Base-by-base conservation (phyloP, 148 eudicot genomes). In the Cornus suecica region DNA sequence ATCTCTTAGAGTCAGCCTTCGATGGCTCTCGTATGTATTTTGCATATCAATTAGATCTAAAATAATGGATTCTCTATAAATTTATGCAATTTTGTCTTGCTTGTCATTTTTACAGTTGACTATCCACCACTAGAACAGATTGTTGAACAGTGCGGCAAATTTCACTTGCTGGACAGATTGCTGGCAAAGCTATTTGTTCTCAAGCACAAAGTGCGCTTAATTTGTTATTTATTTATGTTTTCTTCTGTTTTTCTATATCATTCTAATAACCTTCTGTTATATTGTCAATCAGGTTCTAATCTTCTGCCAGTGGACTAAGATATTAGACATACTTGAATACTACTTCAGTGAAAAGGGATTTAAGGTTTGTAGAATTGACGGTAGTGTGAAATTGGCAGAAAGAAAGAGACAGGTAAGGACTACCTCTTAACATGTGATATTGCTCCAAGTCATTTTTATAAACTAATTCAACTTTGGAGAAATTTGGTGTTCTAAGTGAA, bases 251-350 rank as follows among this genome's bases (percentile, higher is more conserved):
- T 65, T 14, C n/a, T 71, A 16, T 6, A 71, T 45, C 45, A 56
- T 80, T 20, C 42, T 66, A 71, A 27, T 62, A 58, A 66, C 81
- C 62, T 15, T 69, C 45, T 45, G 20, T 78, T 71, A 13, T 63
- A 22, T 70, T 68, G 64, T 66, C 60, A 70, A 28, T 51, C 88
- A 96, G 99, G 99, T 93, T 80, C 82, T 96, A 69, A 89, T 96
- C 68, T 96, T 96, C 75, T 93, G 98, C 32, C 99, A 96, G 79
- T 93, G 98, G 99, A 91, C 98, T 26, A 93, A 83, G 82, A 83
- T 96, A 60, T 81, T 96, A 77, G 97, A 96, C 83, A 85, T 96
- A 74, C 88, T 96, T 88, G 90, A 93, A 66, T 96, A 91, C 80
- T 96, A 96, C 78, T 90, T 93, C 29, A 89, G 87, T 74, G 97